Evolutionary conservation across 768 basidiomycete species (phyloP).

Genomic region (Fomitopsis serialis): DNA sequence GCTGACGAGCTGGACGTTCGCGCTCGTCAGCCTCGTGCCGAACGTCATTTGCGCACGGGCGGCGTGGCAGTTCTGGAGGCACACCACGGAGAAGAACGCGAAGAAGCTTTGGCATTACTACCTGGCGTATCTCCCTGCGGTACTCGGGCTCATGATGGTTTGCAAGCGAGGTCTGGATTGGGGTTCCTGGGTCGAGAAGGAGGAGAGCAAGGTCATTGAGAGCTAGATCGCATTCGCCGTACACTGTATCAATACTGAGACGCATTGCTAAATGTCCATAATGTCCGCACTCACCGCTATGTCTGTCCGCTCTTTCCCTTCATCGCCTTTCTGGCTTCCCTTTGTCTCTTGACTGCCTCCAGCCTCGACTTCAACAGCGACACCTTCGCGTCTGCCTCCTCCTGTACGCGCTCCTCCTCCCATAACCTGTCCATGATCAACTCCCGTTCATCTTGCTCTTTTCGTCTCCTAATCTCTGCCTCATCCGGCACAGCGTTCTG

Average conservation of each 20-base stretch:
- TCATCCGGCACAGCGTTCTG: slow-evolving; percentile 32
- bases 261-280: neutral
- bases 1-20: slow-evolving; percentile 89
- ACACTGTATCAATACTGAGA: neutral
- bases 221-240: neutral
- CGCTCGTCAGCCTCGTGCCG: slow-evolving; percentile 67
- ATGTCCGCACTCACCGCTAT: neutral
- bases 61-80: slow-evolving; percentile 72
- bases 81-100: slow-evolving; percentile 72
- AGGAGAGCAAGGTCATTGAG: neutral
- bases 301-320: slow-evolving; percentile 4
- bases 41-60: slow-evolving; percentile 65
- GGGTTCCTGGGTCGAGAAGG: slow-evolving; percentile 54
- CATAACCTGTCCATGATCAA: slow-evolving; percentile 81
- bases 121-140: slow-evolving; percentile 86
- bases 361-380: slow-evolving; percentile 56
- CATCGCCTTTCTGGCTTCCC: slow-evolving; percentile 30
- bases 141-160: slow-evolving; percentile 90
- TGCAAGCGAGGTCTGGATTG: slow-evolving; percentile 87
- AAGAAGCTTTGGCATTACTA: slow-evolving; percentile 72
- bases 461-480: slow-evolving; percentile 42
- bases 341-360: slow-evolving; percentile 48
- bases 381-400: slow-evolving; percentile 81
- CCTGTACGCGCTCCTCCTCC: slow-evolving; percentile 83
- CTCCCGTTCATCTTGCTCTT: slow-evolving; percentile 70